These are phyloP conservation scores for Kluyveromyces siamensis DNA, from an alignment of 805 yeast genomes.

Conservation along the genomic window DNA sequence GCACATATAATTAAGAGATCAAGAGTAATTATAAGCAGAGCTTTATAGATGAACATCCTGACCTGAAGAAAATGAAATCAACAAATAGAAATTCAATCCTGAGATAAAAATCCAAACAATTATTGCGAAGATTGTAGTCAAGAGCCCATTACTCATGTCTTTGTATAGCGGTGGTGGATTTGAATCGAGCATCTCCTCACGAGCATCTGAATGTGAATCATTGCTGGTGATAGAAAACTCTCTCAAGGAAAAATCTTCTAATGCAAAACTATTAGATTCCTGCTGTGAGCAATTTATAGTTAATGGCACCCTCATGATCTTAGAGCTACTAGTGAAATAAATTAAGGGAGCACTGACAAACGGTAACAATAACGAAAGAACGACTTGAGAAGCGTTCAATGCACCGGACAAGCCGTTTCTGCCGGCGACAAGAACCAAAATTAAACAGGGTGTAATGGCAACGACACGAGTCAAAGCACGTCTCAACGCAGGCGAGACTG, in stretches of 20 bases:
- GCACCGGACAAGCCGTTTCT: conserved; percentile 72
- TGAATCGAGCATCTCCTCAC: background rate
- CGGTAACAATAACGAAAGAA: conserved; percentile 69
- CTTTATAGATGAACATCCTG: conserved; percentile 31
- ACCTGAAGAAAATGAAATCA: conserved; percentile 40
- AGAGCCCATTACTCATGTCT: conserved; percentile 37
- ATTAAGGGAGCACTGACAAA: conserved; percentile 83
- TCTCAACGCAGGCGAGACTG: conserved; percentile 71
- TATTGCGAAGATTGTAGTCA: conserved; percentile 43
- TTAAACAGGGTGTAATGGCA: conserved; percentile 79
- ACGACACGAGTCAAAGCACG: conserved; percentile 73
- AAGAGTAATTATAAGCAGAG: background rate
- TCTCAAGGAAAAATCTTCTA: conserved; percentile 5
- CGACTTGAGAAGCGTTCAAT: conserved; percentile 79
- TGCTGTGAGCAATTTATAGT: conserved; percentile 11
- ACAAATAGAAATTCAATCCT: conserved; percentile 56
- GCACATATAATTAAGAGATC: background rate
- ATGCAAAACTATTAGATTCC: conserved; percentile 6
- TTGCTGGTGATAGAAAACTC: background rate
- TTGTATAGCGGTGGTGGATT: conserved; percentile 14
- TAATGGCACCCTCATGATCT: conserved; percentile 53
- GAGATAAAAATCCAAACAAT: conserved; percentile 63
- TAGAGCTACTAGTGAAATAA: conserved; percentile 63
- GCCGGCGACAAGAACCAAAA: conserved; percentile 67
- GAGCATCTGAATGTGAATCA: conserved; percentile 31